These are phyloP conservation scores for Aspergillus asperescens DNA, from an alignment of 495 filamentous ascomycete species.

Conservation along the genomic window DNA sequence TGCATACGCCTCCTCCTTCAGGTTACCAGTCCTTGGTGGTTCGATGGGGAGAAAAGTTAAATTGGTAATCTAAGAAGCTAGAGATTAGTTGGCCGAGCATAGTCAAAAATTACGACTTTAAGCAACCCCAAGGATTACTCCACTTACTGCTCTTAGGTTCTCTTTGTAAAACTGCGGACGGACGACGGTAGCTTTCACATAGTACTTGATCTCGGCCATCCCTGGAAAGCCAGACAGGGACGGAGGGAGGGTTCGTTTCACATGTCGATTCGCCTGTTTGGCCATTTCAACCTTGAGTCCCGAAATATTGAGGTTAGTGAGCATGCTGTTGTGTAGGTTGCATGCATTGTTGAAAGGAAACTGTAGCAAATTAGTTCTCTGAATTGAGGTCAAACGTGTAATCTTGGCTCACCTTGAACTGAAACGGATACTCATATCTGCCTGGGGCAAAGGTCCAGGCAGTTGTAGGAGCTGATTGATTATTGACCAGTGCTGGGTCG, in stretches of 20 bases:
- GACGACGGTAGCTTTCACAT: conserved; percentile 83
- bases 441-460: conserved; percentile 67
- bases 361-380: conserved; percentile 20
- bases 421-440: conserved; percentile 81
- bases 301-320: conserved; percentile 51
- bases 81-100: conserved; percentile 1
- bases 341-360: conserved; percentile 92
- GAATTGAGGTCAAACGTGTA: neutral
- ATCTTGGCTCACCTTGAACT: conserved; percentile 64
- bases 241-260: conserved; percentile 83
- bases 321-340: conserved; percentile 52
- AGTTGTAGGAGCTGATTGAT: conserved; percentile 35
- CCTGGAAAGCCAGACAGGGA: conserved; percentile 76
- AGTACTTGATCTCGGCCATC: conserved; percentile 86
- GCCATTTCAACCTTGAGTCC: conserved; percentile 55
- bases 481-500: conserved; percentile 43
- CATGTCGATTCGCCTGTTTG: conserved; percentile 55
- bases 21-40: conserved; percentile 63
- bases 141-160: conserved; percentile 63
- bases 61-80: conserved; percentile 39
- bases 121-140: neutral
- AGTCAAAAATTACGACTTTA: neutral
- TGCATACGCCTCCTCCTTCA: conserved; percentile 76
- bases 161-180: conserved; percentile 78
- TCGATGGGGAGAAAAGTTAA: conserved; percentile 92